Percentiles rank a stretch among this genome's conserved stretches.
Conservation (phyloP, 129 eudicot genomes). For the Flaveria bidentis region DNA sequence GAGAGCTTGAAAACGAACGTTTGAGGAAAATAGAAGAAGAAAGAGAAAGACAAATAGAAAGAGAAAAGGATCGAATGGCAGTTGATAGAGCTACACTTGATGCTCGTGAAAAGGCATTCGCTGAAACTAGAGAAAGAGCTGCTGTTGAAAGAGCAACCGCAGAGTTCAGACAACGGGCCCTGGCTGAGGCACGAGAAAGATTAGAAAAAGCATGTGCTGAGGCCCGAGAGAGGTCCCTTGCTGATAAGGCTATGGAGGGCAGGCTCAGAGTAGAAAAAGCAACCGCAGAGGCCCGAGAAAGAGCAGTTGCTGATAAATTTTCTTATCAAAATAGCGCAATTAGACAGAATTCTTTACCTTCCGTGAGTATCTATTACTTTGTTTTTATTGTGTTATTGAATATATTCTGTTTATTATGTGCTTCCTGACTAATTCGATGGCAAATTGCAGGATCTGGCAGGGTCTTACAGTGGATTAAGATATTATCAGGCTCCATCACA, state of each 20-base stretch:
- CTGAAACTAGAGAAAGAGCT: constrained; percentile 75
- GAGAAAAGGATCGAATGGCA: constrained; percentile 93
- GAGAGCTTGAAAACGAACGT: constrained; percentile 6
- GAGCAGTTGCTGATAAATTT: constrained; percentile 62
- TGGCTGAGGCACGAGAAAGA: constrained; percentile 88
- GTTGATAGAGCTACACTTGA: constrained; percentile 72
- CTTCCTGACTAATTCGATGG: constrained; percentile 30
- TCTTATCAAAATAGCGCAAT: constrained; percentile 43
- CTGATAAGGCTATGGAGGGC: constrained; percentile 59
- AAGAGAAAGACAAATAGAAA: constrained; percentile 88
- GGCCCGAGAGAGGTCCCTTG: constrained; percentile 64
- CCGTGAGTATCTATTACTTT: constrained; percentile 52
- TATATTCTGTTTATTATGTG: constrained; percentile 10
- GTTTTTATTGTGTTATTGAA: not conserved
- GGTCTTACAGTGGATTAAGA: constrained; percentile 46
- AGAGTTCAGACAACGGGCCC: constrained; percentile 80
- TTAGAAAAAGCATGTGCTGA: constrained; percentile 84
- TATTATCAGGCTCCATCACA: constrained; percentile 49
- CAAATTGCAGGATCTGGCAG: constrained; percentile 42
- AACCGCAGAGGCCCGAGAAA: constrained; percentile 68
- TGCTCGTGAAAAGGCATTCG: constrained; percentile 77
- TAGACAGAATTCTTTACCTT: constrained; percentile 65
- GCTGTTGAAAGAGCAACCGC: constrained; percentile 77
- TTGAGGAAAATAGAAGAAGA: constrained; percentile 59
- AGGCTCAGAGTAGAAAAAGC: constrained; percentile 50